Base-by-base conservation (phyloP, 495 filamentous ascomycete species). In the Neurospora sp. region DNA sequence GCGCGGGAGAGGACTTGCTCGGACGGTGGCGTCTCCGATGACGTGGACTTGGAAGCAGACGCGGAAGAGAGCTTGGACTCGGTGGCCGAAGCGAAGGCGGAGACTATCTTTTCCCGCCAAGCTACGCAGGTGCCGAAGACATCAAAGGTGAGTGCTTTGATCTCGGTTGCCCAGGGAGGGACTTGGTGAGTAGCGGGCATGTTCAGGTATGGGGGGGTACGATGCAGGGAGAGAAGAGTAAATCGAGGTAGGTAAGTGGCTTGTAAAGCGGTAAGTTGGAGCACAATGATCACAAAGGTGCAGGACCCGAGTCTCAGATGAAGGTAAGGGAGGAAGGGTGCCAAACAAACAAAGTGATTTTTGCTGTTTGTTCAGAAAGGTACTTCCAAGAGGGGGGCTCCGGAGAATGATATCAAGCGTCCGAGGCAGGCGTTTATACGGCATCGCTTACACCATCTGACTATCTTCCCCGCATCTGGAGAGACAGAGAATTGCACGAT, bases 91-190 rank as follows among this genome's bases (percentile, higher is more conserved):
- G 88, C 82, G 20, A 94, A 83, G 39, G 86, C 86, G 16, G 83
- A 78, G 31, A 83, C 86, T 31, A 95, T 85, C 39, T 87, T 86
- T 39, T 81, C 83, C 70, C 92, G 88, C 90, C 91, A 93, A 83
- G 92, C 84, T 37, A 94, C 92, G 71, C 90, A 86, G 5, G 92
- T 94, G 75, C 93, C 93, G 82, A 95, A 95, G 77, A 92, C 84
- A 78, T 87, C 86, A 74, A 88, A 88, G 35, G 83, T 84, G n/a
- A 88, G 76, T 18, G 83, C 86, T 73, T 86, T 85, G 72, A 86
- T 70, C 20, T 72, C 69, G 27, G 40, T 20, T 23, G 70, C 18
- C 38, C 69, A 46, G 31, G 71, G 71, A 41, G 48, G 48, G 37
- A n/a, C 27, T 14, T 39, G 71, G 18, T 35, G 54, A 35, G 23